Base-by-base conservation (phyloP, 257 asterid genomes). In the Pogostemon cablin region DNA sequence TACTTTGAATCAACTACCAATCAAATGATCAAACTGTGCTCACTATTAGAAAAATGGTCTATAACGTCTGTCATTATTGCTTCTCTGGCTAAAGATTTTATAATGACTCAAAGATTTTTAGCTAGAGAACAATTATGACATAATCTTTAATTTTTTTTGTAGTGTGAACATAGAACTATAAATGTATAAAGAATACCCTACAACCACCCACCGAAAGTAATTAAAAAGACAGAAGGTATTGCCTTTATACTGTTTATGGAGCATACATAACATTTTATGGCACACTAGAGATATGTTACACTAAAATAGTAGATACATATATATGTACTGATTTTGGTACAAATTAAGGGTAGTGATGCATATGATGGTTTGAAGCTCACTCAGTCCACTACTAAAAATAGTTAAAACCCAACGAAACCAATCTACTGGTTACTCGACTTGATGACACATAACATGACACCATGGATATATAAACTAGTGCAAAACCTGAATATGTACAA, bases 401-500 rank as follows among this genome's bases (percentile, higher is more conserved):
- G 65, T 62, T 44, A 41, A 58, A 42, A n/a, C 34, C 40, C 53
- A 54, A 57, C n/a, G 12, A 17, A 72, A 62, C 71, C 32, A 68
- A 72, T 10, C 76, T 72, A 72, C 7, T 32, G 35, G 17, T 66
- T 25, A 56, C 65, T 34, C 44, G 7, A 40, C 50, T 12, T 1
- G 43, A 67, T 11, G 56, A 77, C 32, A n/a, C 44, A 34, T 41
- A 3, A 42, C 61, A n/a, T 44, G 32, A 20, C 39, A 54, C 56
- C 38, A 12, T 25, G 32, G 32, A 25, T 25, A 25, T 25, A 25
- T 25, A 25, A 43, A 41, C 58, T 58, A 53, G 60, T 66, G 39
- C 42, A 72, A 62, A 44, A 63, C 72, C 69, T 72, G 62, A 54
- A 34, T 56, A 76, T 71, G 43, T 68, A 76, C 82, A 75, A 56